phyloP scores from a whole-genome alignment of 2,329 filamentous ascomycete species.

The Ceratocystis papillata region DNA sequence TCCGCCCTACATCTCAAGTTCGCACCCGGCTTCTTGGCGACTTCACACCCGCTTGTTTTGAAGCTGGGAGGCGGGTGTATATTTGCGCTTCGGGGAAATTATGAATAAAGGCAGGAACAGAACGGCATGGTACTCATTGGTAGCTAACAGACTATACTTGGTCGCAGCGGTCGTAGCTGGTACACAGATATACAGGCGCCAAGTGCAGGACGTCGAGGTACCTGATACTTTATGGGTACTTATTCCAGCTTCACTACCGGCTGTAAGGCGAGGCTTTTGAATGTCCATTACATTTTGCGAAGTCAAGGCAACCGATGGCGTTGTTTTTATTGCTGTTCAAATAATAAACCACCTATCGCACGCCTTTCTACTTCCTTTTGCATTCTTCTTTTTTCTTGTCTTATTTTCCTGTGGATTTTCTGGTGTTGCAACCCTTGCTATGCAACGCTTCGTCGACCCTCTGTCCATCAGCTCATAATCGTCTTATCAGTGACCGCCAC shows the following conservation, averaged over 20 bases:
- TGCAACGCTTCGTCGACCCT: background rate
- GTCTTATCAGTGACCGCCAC: slow-evolving; percentile 11
- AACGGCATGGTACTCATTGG: background rate
- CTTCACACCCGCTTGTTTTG: background rate
- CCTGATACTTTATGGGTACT: background rate
- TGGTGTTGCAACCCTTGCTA: background rate
- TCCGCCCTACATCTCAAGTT: background rate
- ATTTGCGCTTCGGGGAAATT: background rate
- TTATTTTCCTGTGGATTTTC: background rate
- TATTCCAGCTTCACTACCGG: background rate
- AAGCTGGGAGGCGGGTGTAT: background rate
- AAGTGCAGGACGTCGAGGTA: background rate
- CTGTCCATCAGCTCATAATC: background rate
- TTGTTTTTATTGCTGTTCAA: background rate
- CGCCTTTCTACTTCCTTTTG: background rate
- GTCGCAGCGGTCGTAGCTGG: background rate
- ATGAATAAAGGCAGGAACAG: background rate
- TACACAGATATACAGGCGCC: background rate
- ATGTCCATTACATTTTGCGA: background rate
- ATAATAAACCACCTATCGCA: background rate
- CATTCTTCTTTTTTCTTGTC: background rate
- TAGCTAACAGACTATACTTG: background rate
- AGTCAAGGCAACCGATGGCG: background rate
- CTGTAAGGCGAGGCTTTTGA: background rate
- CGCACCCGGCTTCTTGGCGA: background rate